phyloP scores from a whole-genome alignment of 441 rosid genomes.

The Hura crepitans region DNA sequence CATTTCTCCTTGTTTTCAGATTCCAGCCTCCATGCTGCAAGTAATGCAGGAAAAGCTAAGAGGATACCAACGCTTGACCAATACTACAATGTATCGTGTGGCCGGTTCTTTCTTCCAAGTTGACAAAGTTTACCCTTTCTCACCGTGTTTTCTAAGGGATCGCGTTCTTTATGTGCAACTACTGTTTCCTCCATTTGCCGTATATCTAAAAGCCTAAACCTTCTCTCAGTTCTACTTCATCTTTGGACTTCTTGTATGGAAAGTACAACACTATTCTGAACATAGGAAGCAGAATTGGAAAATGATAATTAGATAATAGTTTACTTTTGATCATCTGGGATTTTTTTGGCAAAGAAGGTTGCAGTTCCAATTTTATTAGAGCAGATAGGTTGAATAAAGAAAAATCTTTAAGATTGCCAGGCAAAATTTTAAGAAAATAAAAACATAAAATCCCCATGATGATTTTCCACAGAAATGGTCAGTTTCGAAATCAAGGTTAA shows the following conservation, averaged over 20 bases:
- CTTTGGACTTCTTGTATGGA: background rate
- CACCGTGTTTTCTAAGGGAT: background rate
- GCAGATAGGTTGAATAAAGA: background rate
- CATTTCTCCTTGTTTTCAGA: background rate
- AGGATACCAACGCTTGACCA: constrained; percentile 10
- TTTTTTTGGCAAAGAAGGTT: background rate
- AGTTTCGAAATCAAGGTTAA: background rate
- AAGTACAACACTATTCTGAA: constrained; percentile 9
- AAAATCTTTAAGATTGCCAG: background rate
- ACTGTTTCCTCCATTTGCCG: constrained; percentile 3
- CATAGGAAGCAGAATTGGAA: constrained; percentile 4
- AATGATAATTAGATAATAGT: background rate
- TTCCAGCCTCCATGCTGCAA: background rate
- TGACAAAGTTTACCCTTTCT: background rate
- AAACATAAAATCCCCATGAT: background rate
- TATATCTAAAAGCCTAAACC: constrained; percentile 16
- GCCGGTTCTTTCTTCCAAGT: constrained; percentile 1
- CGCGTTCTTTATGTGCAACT: background rate
- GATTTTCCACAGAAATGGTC: background rate
- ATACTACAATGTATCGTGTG: background rate
- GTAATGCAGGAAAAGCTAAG: background rate
- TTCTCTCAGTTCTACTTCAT: constrained; percentile 10
- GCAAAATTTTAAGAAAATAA: background rate
- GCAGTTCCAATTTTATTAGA: background rate
- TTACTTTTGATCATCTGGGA: background rate